Base-by-base conservation (phyloP, 2,329 filamentous ascomycete genomes). In the Zalaria obscura region DNA sequence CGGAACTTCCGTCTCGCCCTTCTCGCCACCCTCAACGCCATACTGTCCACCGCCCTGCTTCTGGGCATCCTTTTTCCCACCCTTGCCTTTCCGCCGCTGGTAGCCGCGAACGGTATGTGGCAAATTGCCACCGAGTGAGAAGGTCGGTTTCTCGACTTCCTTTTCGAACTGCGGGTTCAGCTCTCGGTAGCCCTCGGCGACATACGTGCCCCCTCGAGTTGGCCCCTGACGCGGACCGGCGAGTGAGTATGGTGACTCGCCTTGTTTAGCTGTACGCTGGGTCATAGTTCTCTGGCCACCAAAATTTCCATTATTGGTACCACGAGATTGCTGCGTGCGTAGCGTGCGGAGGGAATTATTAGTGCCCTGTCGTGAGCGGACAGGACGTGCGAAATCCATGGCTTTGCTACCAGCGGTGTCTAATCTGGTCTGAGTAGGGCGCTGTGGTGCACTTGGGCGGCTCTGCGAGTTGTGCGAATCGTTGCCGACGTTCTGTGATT, bases 91-190 rank as follows among this genome's bases (percentile, higher is more conserved):
- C 11, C 36, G 42, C 5, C 40, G 38, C 43, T 45, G 50, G 38
- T 34, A 44, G 4, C 39, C 35, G 27, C 52, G 38, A 9, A 55
- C 46, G 34, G 48, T 50, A 29, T 51, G 51, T 10, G 52, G 52
- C 35, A 54, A 50, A 1, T 51, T 55, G 18, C 47, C 42, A 3
- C 49, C 50, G 26, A 55, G 41, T 5, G 46, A 49, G 39, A 55
- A 54, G 26, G 40, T 48, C 3, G 47, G 45, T n/a, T 49, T 36
- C n/a, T 46, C 40, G 10, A 50, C 35, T 8, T 47, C 40, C 11
- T 46, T 44, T 10, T 52, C 47, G 45, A 52, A 54, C 44, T 47
- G 43, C 27, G 52, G 51, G 40, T 55, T 55, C 5, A 47, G 41
- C 25, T 48, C 43, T 27, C 48, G 48, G 35, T 55, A 55, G 36